These are phyloP conservation scores for Exophiala lecanii-corni DNA, from an alignment of 2,329 filamentous ascomycete genomes.

Conservation along the genomic window DNA sequence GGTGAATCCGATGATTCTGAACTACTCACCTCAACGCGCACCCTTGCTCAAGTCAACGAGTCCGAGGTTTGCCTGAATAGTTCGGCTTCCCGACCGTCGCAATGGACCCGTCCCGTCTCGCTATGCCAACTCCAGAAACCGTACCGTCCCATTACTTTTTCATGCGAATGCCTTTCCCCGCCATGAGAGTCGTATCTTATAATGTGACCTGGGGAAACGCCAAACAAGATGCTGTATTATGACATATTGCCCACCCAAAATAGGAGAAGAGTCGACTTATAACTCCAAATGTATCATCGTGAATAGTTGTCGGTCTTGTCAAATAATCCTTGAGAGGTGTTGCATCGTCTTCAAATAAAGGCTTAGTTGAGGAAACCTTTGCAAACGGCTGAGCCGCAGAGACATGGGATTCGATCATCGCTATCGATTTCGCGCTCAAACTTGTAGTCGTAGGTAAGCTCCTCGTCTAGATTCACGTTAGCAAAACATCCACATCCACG, in stretches of 20 bases:
- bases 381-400: constrained; percentile 92
- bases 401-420: constrained; percentile 90
- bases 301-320: too few species aligned
- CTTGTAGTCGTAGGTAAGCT: constrained; percentile 99
- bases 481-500: constrained; percentile 11
- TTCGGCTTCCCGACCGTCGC: too few species aligned
- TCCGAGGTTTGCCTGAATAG: too few species aligned
- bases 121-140: not conserved
- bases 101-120: not conserved
- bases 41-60: too few species aligned
- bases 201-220: not conserved
- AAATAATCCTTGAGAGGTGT: too few species aligned
- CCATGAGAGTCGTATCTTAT: not conserved
- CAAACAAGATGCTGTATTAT: not conserved
- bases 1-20: too few species aligned
- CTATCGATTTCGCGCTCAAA: constrained; percentile 97
- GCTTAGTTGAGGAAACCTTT: constrained; percentile 94
- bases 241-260: too few species aligned
- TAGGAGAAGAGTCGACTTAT: too few species aligned
- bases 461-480: constrained; percentile 66
- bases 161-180: not conserved
- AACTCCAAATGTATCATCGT: too few species aligned
- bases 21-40: too few species aligned
- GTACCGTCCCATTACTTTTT: not conserved
- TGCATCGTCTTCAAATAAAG: too few species aligned